A percentile compares a stretch with the other conserved stretches of the same genome.
These are phyloP conservation scores for Pichia sp. DNA, from an alignment of 1,139 yeast genomes.

Conservation along the genomic window DNA sequence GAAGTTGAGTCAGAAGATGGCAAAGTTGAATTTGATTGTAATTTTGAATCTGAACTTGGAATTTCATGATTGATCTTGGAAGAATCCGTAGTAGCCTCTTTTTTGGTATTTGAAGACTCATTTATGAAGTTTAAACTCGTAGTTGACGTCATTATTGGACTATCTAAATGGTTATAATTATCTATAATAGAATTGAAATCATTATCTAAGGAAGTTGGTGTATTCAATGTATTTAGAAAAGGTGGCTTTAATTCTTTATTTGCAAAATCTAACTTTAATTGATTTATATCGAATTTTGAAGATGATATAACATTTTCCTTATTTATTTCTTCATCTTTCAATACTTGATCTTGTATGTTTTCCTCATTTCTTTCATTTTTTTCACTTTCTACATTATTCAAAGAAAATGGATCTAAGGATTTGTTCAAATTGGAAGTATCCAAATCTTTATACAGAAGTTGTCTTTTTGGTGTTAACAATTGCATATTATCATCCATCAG, in stretches of 20 bases:
- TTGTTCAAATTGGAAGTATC: neutral
- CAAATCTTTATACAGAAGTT: constrained; percentile 4
- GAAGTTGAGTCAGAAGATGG: neutral
- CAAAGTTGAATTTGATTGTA: neutral
- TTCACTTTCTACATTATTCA: neutral
- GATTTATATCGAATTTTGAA: constrained; percentile 2
- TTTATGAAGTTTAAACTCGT: constrained; percentile 9
- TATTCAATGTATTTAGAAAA: neutral
- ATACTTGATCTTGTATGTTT: no score
- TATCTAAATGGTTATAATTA: constrained; percentile 14
- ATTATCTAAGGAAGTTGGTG: constrained; percentile 16
- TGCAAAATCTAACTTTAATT: constrained; percentile 4
- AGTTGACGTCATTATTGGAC: constrained; percentile 4
- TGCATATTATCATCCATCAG: constrained; percentile 11
- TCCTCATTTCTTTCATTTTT: no score
- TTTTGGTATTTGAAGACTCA: neutral
- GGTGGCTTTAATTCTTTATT: constrained; percentile 7
- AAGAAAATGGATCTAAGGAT: neutral
- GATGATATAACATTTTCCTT: neutral
- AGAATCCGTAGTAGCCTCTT: no score
- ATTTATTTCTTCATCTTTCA: no score
- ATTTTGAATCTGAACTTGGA: neutral
- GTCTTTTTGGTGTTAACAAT: constrained; percentile 13
- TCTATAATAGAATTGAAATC: constrained; percentile 25
- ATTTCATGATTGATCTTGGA: neutral